Evolutionary conservation across 257 asterid species (phyloP).

Genomic region (Gardenia jasminoides): DNA sequence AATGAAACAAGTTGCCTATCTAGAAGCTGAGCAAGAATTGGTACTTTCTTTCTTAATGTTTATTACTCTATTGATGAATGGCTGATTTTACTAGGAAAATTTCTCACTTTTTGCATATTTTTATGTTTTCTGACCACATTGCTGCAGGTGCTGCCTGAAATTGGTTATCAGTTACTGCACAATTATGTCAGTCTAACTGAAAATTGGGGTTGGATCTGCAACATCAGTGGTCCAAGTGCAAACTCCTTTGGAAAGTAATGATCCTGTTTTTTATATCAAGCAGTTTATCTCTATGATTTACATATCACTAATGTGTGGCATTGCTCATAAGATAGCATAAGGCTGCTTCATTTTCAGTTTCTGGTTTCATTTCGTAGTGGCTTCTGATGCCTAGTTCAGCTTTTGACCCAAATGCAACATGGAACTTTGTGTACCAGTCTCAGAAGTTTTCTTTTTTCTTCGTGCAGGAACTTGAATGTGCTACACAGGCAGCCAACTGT

Average conservation of each 20-base stretch:
- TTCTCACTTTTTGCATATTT: conserved; percentile 17
- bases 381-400: neutral
- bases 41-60: conserved; percentile 38
- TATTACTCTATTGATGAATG: neutral
- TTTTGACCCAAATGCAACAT: neutral
- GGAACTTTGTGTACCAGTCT: neutral
- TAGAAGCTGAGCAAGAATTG: conserved; percentile 74
- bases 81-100: neutral
- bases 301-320: neutral
- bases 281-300: neutral
- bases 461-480: conserved; percentile 67
- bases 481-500: conserved; percentile 64
- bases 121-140: conserved; percentile 23
- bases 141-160: conserved; percentile 78
- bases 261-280: neutral
- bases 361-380: neutral
- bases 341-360: neutral
- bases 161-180: conserved; percentile 81
- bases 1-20: conserved; percentile 61
- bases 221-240: conserved; percentile 56
- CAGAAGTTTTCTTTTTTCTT: conserved; percentile 5
- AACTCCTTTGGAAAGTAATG: conserved; percentile 68
- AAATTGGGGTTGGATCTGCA: conserved; percentile 97
- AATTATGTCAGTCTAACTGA: conserved; percentile 72
- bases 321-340: conserved; percentile 11